These are phyloP conservation scores for Parastagonospora avenae DNA, from an alignment of 2,329 filamentous ascomycete genomes.

Conservation along the genomic window DNA sequence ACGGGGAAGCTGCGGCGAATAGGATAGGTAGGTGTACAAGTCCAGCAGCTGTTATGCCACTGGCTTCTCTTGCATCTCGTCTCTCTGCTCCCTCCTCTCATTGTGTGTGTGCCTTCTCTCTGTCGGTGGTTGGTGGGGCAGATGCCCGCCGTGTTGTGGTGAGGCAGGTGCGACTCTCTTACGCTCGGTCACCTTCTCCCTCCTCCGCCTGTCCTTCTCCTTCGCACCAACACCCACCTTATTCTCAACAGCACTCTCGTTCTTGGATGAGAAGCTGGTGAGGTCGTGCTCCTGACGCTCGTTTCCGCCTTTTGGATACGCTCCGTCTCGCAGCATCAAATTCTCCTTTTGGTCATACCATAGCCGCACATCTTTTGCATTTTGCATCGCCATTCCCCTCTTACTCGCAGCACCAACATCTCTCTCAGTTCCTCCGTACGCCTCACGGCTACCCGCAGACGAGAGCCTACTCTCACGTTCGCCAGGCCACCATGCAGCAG, in stretches of 20 bases:
- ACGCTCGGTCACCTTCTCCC: constrained; percentile 5
- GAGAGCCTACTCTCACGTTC: constrained; percentile 1
- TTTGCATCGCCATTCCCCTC: background rate
- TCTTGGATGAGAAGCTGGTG: constrained; percentile 18
- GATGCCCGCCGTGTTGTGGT: constrained; percentile 6
- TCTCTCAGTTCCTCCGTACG: background rate
- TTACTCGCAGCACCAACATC: constrained; percentile 5
- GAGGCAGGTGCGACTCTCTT: constrained; percentile 9
- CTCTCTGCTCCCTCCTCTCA: constrained; percentile 11
- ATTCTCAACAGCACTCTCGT: constrained; percentile 19
- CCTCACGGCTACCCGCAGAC: background rate
- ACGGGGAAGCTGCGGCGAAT: constrained; percentile 1
- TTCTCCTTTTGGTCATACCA: constrained; percentile 23
- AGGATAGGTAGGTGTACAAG: constrained; percentile 18
- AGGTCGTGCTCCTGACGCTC: constrained; percentile 19
- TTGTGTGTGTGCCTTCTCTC: constrained; percentile 2
- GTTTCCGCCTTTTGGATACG: constrained; percentile 25
- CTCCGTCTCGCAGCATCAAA: constrained; percentile 19
- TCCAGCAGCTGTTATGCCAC: background rate
- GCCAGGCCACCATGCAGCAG: constrained; percentile 43
- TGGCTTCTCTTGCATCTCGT: constrained; percentile 4
- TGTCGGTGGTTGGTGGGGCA: background rate
- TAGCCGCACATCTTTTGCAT: constrained; percentile 22
- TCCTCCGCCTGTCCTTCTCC: constrained; percentile 1
- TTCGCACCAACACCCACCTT: constrained; percentile 15